phyloP scores from a whole-genome alignment of 2,329 filamentous ascomycete genomes.

The Pochonia chlamydosporia region DNA sequence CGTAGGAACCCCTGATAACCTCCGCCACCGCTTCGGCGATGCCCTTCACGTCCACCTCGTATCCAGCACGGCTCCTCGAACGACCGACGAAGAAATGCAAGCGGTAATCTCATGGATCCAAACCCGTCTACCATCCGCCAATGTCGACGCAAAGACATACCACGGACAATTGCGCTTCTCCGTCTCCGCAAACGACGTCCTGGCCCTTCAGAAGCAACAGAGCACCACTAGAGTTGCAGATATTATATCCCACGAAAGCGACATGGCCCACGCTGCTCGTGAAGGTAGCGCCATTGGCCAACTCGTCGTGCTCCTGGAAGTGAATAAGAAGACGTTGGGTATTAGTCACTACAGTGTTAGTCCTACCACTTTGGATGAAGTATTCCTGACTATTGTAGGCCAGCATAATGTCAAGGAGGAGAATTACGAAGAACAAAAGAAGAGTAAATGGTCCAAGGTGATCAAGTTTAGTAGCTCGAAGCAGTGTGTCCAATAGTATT shows the following conservation, averaged over 20 bases:
- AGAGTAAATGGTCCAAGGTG: slow-evolving; percentile 10
- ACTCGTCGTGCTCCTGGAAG: slow-evolving; percentile 69
- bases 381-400: slow-evolving; percentile 81
- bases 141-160: slow-evolving; percentile 67
- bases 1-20: slow-evolving; percentile 65
- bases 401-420: slow-evolving; percentile 76
- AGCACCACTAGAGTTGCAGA: neutral
- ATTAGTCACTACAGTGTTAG: slow-evolving; percentile 84
- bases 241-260: slow-evolving; percentile 1
- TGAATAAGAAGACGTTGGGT: slow-evolving; percentile 59
- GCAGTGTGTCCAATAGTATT: too few relatives aligned
- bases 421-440: slow-evolving; percentile 38
- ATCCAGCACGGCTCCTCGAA: slow-evolving; percentile 67
- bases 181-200: slow-evolving; percentile 49
- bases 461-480: slow-evolving; percentile 1
- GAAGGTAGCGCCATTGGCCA: slow-evolving; percentile 53
- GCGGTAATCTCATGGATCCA: slow-evolving; percentile 61
- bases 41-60: slow-evolving; percentile 78
- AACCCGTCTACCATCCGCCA: slow-evolving; percentile 54
- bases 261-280: slow-evolving; percentile 19
- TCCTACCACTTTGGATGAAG: slow-evolving; percentile 83
- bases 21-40: slow-evolving; percentile 72
- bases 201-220: too few relatives aligned
- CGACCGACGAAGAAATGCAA: slow-evolving; percentile 61
- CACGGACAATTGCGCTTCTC: slow-evolving; percentile 86